A percentile compares a stretch with the other conserved stretches of the same genome.
Conservation (phyloP, 345 rosid genomes). For the Theobroma cacao region DNA sequence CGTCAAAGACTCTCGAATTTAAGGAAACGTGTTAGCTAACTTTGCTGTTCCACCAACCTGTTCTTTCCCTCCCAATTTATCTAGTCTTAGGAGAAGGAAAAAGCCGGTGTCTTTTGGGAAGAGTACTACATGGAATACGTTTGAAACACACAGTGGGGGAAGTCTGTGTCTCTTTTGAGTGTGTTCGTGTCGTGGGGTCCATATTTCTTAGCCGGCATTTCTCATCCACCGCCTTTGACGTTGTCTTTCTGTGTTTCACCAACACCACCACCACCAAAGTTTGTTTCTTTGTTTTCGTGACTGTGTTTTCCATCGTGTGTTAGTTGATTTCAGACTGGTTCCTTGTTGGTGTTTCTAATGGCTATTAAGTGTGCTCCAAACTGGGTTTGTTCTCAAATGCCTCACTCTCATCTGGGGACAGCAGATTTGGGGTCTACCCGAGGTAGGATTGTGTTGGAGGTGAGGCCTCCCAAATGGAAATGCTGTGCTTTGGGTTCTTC, state of each 20-base stretch:
- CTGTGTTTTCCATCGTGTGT: constrained; percentile 15
- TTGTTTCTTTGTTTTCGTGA: constrained; percentile 1
- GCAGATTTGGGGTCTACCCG: constrained; percentile 32
- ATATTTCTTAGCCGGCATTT: constrained; percentile 2
- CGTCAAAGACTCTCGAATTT: neutral
- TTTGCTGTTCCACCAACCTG: constrained; percentile 33
- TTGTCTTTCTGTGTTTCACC: constrained; percentile 30
- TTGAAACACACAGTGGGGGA: neutral
- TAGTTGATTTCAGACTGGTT: constrained; percentile 15
- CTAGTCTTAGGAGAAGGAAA: neutral
- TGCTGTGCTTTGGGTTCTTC: constrained; percentile 37
- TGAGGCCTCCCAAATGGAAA: constrained; percentile 42
- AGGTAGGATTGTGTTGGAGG: constrained; percentile 34
- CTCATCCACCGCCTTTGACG: constrained; percentile 12
- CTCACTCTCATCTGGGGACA: constrained; percentile 29
- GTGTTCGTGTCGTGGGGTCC: constrained; percentile 19
- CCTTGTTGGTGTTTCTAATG: constrained; percentile 28
- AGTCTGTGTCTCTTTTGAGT: neutral
- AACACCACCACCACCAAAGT: constrained; percentile 20
- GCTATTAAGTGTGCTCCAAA: constrained; percentile 54
- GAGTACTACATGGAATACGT: neutral
- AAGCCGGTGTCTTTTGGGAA: neutral
- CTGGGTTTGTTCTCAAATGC: constrained; percentile 48
- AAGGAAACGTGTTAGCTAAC: constrained; percentile 27
- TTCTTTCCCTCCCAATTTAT: neutral